These are phyloP conservation scores for Echium plantagineum DNA, from an alignment of 257 asterid species.

Conservation along the genomic window DNA sequence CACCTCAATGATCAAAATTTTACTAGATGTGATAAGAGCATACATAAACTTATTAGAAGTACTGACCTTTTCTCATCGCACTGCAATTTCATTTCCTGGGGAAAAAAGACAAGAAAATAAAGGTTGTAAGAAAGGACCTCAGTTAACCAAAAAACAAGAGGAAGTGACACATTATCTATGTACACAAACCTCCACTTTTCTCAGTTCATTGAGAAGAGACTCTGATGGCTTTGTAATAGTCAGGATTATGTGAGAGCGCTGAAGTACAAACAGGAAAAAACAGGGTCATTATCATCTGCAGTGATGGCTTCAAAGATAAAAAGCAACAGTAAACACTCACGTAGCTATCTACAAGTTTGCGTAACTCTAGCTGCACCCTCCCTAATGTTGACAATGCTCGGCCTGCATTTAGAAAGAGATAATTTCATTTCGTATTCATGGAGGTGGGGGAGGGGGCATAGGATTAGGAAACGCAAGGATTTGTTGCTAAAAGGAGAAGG, in stretches of 20 bases:
- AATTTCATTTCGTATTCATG: background rate
- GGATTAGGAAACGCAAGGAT: background rate
- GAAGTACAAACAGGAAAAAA: slow-evolving; percentile 22
- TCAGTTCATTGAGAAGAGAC: slow-evolving; percentile 87
- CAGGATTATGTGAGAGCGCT: slow-evolving; percentile 73
- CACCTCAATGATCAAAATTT: slow-evolving; percentile 5
- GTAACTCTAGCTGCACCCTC: slow-evolving; percentile 76
- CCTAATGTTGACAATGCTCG: slow-evolving; percentile 69
- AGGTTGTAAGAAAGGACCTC: slow-evolving; percentile 7
- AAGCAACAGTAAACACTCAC: slow-evolving; percentile 28
- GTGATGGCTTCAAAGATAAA: background rate
- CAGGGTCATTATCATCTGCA: slow-evolving; percentile 12
- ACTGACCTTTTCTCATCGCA: slow-evolving; percentile 84
- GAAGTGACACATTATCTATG: slow-evolving; percentile 1
- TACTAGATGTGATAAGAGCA: background rate
- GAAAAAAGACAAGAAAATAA: slow-evolving; percentile 22
- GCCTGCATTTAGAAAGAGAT: slow-evolving; percentile 37
- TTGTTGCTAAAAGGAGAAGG: background rate
- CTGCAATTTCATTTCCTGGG: slow-evolving; percentile 92
- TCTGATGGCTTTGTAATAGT: slow-evolving; percentile 93
- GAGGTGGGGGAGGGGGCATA: too few species aligned
- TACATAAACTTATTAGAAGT: slow-evolving; percentile 5
- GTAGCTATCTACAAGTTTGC: slow-evolving; percentile 69
- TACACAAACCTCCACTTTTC: slow-evolving; percentile 85
- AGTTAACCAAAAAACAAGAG: slow-evolving; percentile 4